phyloP scores from a whole-genome alignment of 164 flowering plant genomes.

The Aristolochia contorta region DNA sequence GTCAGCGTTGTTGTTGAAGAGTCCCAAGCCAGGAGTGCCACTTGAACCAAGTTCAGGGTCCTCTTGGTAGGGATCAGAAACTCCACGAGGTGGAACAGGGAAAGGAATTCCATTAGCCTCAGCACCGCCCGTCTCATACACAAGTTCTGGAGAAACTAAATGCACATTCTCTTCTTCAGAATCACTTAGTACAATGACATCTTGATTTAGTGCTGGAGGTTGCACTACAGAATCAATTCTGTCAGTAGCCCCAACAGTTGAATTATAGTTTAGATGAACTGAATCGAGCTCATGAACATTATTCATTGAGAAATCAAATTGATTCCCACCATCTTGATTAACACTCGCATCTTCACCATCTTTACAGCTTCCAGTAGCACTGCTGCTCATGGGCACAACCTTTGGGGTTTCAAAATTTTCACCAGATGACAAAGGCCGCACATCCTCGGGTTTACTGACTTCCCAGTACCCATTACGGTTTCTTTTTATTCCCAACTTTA shows the following conservation, averaged over 20 bases:
- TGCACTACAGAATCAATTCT: constrained; percentile 25
- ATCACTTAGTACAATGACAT: constrained; percentile 86
- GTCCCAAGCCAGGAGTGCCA: constrained; percentile 37
- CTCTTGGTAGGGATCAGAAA: constrained; percentile 40
- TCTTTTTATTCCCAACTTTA: constrained; percentile 65
- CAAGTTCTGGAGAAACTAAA: constrained; percentile 31
- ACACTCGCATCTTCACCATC: constrained; percentile 88
- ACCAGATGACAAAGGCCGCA: constrained; percentile 34
- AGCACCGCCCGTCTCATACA: constrained; percentile 20
- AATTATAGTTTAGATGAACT: constrained; percentile 38
- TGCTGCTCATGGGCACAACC: constrained; percentile 67
- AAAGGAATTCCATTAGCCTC: constrained; percentile 32
- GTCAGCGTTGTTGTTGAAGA: constrained; percentile 40
- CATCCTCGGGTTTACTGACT: constrained; percentile 66
- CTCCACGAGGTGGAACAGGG: constrained; percentile 33
- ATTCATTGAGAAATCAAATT: constrained; percentile 44
- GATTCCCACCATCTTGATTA: constrained; percentile 68
- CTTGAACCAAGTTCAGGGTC: constrained; percentile 34
- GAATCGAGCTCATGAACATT: constrained; percentile 71
- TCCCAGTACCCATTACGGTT: constrained; percentile 72
- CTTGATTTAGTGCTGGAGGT: constrained; percentile 30
- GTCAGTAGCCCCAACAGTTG: constrained; percentile 29
- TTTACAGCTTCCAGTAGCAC: constrained; percentile 77
- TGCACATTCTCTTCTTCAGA: constrained; percentile 76
- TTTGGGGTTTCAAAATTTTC: constrained; percentile 30